Evolutionary conservation across 345 rosid genomes (phyloP), one percentile per base, ranked within the genome.

Genomic region (Anacardium occidentale): DNA sequence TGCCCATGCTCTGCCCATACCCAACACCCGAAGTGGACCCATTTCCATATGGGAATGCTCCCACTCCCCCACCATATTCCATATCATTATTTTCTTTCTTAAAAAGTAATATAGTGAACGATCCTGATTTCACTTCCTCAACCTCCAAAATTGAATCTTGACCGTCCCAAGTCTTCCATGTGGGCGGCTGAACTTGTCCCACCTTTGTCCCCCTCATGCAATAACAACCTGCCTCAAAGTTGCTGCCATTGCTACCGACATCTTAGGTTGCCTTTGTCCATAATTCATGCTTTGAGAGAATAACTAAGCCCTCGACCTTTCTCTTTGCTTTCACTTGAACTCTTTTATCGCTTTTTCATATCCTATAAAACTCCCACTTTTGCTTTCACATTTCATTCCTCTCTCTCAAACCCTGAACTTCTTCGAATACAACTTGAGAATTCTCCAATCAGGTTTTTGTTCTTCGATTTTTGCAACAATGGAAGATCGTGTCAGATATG

Each of bases 241-340:
- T 91, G 97, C 85, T 51, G 88, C 86, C 60, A 61, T 59, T 77
- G 85, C 89, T 73, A 77, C 97, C 95, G 97, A 93, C 97, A 91
- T 58, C 88, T 85, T 72, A 78, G 78, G 85, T 86, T 88, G 83
- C 84, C 95, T 91, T 88, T 81, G 89, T 88, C 93, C 93, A 58
- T 63, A 83, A 82, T 82, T 81, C 90, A 81, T 76, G 83, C 75
- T 68, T 72, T 59, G 37, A 42, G 47, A 68, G 40, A 58, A 24
- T 14, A 66, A 40, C 64, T 22, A 24, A 34, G 42, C 61, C 52
- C 42, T 29, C 32, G 2, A 1, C 1, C 0, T 47, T 29, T 21
- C 24, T 15, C 66, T 48, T 42, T 57, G 26, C 68, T 60, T 54
- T 47, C 68, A 20, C 68, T 24, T 45, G 15, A n/a, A 3, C 13